A percentile compares a stretch with the other conserved stretches of the same genome.
These are phyloP conservation scores for Lactarius hatsudake DNA, from an alignment of 768 basidiomycete species.

Conservation along the genomic window DNA sequence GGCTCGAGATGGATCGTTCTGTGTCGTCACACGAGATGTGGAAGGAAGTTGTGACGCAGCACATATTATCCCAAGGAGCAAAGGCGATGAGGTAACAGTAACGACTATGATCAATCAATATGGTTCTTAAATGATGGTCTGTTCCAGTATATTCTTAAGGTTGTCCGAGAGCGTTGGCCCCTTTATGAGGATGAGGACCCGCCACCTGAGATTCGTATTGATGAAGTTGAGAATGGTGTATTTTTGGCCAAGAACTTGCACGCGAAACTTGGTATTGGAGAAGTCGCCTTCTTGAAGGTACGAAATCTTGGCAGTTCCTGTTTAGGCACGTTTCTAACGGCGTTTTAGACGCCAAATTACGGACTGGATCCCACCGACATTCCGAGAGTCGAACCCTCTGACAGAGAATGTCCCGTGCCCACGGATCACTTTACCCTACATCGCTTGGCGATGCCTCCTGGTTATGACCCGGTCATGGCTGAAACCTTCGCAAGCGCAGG, in stretches of 20 bases:
- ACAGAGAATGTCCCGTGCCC: too few relatives aligned
- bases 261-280: not conserved
- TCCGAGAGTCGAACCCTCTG: not conserved
- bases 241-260: not conserved
- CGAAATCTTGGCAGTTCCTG: not conserved
- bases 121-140: not conserved
- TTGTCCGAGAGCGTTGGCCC: not conserved
- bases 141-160: not conserved
- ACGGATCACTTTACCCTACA: too few relatives aligned
- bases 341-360: conserved; percentile 4
- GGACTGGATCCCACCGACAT: not conserved
- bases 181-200: too few relatives aligned
- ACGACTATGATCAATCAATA: not conserved
- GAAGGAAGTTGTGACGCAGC: not conserved
- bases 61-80: not conserved
- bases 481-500: too few relatives aligned
- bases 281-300: conserved; percentile 7
- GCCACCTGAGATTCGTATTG: too few relatives aligned
- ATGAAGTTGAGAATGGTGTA: not conserved
- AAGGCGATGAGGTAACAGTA: not conserved
- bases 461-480: too few relatives aligned
- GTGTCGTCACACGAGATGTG: not conserved
- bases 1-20: not conserved
- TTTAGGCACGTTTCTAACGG: not conserved
- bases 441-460: too few relatives aligned